Base-by-base conservation (phyloP, 2,329 filamentous ascomycete genomes). In the Tetracladium maxilliforme region DNA sequence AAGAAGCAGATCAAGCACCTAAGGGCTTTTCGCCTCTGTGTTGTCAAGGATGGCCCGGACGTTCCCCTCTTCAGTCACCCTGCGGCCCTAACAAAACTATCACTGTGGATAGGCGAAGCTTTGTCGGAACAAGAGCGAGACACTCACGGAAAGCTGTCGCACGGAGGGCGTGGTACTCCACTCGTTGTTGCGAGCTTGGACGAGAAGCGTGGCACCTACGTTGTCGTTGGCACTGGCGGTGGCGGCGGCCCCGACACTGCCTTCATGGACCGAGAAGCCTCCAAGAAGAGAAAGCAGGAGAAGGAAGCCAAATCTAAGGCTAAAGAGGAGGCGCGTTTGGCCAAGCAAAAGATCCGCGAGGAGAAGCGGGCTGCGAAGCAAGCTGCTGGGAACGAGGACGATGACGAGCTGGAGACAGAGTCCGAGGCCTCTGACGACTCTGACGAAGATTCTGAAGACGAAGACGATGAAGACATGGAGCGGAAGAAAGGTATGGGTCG, bases 1-100 rank as follows among this genome's bases (percentile, higher is more conserved):
- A 98, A 98, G 54, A 77, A 80, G 30, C 86, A 94, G 41, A 92
- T 98, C 44, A 80, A 83, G 19, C 84, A 94, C 47, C 61, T 98
- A 10, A 73, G 83, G 23, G 80, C 87, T 1, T 98, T 95, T 48
- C 80, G 90, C 24, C 84, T 98, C 64, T 92, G 81, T 17, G 79
- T 95, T 4, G 84, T 98, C 39, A 93, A 92, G 45, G 90, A 95
- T 42, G 84, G 87, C 0, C 83, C 86, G 1, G 90, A 95, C 39
- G 78, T 92, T 1, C 56, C 68, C n/a, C 64, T 95, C 8, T 98
- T 98, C 52, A 84, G 77, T 1, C 87, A 95, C 42, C 86, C 90
- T 0, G 82, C 86, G 6, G 90, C 90, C 3, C 57, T 98, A 14
- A 92, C 86, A 3, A 94, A 95, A 49, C 65, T 98, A 10, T 86